phyloP scores from a whole-genome alignment of 1,139 yeast genomes.

The Candida frijolesensis region DNA sequence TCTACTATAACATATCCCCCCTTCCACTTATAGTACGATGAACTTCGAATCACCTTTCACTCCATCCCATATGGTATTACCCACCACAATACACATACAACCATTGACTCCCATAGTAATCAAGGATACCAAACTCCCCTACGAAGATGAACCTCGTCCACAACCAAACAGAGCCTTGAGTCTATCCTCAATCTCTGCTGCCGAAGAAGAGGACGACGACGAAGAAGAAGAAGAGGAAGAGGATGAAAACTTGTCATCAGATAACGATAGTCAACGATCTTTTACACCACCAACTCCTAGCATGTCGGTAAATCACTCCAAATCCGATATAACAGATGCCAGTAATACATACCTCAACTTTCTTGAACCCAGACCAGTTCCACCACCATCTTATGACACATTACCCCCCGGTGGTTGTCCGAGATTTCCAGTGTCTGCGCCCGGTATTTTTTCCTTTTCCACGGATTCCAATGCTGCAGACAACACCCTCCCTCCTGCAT shows the following conservation, averaged over 20 bases:
- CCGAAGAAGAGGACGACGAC: conserved; percentile 8
- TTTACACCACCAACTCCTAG: conserved; percentile 16
- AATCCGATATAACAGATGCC: conserved; percentile 2
- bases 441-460: conserved; percentile 12
- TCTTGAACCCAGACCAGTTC: conserved; percentile 53
- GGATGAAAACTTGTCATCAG: conserved; percentile 7
- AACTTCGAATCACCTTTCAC: conserved; percentile 2
- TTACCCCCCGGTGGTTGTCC: conserved; percentile 55
- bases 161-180: conserved; percentile 5
- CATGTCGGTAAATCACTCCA: conserved; percentile 2
- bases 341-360: conserved; percentile 32
- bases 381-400: conserved; percentile 49
- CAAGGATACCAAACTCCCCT: not conserved
- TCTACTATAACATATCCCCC: no score
- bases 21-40: conserved; percentile 7
- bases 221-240: conserved; percentile 8
- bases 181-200: conserved; percentile 9
- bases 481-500: conserved; percentile 42
- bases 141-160: not conserved
- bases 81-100: conserved; percentile 11
- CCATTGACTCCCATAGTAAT: conserved; percentile 10
- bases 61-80: not conserved
- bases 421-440: conserved; percentile 46
- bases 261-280: conserved; percentile 7
- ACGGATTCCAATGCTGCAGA: not conserved